Evolutionary conservation across 306 rosid genomes (phyloP).

Genomic region (Vigna mungo): DNA sequence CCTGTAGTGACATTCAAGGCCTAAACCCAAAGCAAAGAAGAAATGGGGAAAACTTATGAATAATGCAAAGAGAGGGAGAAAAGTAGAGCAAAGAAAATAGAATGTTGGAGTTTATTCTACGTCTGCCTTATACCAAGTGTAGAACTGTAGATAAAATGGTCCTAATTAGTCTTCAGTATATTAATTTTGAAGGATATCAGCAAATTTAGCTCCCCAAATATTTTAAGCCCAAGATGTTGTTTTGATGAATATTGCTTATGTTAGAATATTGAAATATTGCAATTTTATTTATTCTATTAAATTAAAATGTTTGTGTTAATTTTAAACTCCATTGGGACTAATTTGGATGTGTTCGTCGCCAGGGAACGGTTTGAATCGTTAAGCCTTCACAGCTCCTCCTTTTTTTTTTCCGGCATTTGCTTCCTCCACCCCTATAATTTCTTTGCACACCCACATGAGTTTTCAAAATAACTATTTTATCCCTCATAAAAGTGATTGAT

Average conservation of each 20-base stretch:
- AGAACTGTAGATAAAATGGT: conserved; percentile 53
- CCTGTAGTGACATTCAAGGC: conserved; percentile 34
- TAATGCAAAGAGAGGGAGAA: conserved; percentile 16
- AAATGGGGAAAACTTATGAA: conserved; percentile 11
- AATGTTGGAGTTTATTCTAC: conserved; percentile 47
- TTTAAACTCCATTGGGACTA: neutral
- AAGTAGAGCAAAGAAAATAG: conserved; percentile 36
- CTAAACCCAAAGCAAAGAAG: conserved; percentile 33
- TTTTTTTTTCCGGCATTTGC: too few relatives aligned
- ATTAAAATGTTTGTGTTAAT: neutral
- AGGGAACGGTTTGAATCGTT: neutral
- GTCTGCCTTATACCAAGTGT: conserved; percentile 52
- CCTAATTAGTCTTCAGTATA: conserved; percentile 40
- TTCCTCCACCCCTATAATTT: too few relatives aligned
- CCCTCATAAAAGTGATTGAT: too few relatives aligned
- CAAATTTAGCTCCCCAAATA: conserved; percentile 43
- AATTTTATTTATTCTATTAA: conserved; percentile 31
- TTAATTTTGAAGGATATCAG: conserved; percentile 44
- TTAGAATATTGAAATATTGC: conserved; percentile 31
- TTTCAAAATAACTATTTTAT: too few relatives aligned
- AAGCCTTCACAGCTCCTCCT: too few relatives aligned
- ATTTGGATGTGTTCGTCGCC: neutral
- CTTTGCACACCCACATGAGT: too few relatives aligned
- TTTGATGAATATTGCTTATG: conserved; percentile 35
- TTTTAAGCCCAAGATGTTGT: conserved; percentile 31